Percentiles rank a stretch among this genome's conserved stretches.
phyloP scores from a whole-genome alignment of 2,329 filamentous ascomycete genomes.

The Dothidotthia symphoricarpi region DNA sequence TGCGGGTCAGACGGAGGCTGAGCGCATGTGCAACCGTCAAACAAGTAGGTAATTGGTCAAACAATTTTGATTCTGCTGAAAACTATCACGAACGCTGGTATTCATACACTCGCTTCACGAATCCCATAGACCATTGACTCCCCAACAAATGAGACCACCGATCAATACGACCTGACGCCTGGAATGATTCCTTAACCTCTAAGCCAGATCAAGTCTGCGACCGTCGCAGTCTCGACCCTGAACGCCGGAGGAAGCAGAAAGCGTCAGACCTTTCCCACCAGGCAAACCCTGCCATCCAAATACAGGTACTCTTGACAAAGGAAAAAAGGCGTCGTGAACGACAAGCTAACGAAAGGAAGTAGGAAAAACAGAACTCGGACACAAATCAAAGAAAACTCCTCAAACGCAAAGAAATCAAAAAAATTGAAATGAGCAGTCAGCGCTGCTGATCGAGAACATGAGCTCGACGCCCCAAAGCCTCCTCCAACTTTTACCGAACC shows the following conservation, averaged over 20 bases:
- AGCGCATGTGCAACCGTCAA: not conserved
- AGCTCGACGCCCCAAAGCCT: slow-evolving; percentile 3
- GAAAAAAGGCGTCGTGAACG: not conserved
- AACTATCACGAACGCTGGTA: slow-evolving; percentile 10
- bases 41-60: slow-evolving; percentile 1
- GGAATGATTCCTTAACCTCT: slow-evolving; percentile 16
- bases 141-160: slow-evolving; percentile 4
- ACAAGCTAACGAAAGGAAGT: too few relatives aligned
- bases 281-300: slow-evolving; percentile 25
- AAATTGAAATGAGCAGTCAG: not conserved
- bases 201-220: slow-evolving; percentile 10
- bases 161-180: slow-evolving; percentile 10
- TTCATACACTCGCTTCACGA: slow-evolving; percentile 17
- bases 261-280: slow-evolving; percentile 24
- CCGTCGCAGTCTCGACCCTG: slow-evolving; percentile 13
- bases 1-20: not conserved
- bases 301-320: not conserved
- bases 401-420: not conserved
- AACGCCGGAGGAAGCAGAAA: slow-evolving; percentile 27
- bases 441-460: slow-evolving; percentile 9
- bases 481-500: slow-evolving; percentile 22
- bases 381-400: slow-evolving; percentile 4
- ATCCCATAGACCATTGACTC: not conserved
- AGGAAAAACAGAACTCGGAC: slow-evolving; percentile 7
- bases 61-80: slow-evolving; percentile 11